phyloP scores from a whole-genome alignment of 1,139 yeast genomes.

The Lodderomyces pseudojiufengensis region DNA sequence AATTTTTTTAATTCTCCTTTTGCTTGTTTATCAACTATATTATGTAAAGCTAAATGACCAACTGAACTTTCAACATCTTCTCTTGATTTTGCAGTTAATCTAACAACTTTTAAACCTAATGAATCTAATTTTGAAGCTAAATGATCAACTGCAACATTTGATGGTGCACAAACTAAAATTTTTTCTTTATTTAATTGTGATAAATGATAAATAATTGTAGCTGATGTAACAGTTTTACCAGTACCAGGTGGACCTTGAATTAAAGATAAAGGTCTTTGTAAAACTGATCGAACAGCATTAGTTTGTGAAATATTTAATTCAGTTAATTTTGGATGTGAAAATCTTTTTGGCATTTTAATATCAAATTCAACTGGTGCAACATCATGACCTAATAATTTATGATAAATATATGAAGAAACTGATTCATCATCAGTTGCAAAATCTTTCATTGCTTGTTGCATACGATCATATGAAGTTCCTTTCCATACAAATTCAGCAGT shows the following conservation, averaged over 20 bases:
- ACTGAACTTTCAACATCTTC: constrained; percentile 76
- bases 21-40: constrained; percentile 42
- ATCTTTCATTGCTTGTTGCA: constrained; percentile 70
- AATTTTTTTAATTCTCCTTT: constrained; percentile 58
- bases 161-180: constrained; percentile 89
- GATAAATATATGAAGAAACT: constrained; percentile 74
- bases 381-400: constrained; percentile 79
- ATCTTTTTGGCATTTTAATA: constrained; percentile 53
- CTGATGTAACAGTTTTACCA: constrained; percentile 93
- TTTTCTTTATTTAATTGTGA: constrained; percentile 52
- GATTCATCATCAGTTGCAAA: constrained; percentile 74
- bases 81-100: constrained; percentile 72
- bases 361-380: constrained; percentile 63
- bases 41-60: constrained; percentile 51
- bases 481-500: constrained; percentile 91
- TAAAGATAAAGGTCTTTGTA: constrained; percentile 72
- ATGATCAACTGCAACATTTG: constrained; percentile 94
- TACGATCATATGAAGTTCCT: constrained; percentile 76
- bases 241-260: constrained; percentile 99
- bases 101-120: constrained; percentile 71
- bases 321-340: constrained; percentile 66
- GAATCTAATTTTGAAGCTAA: constrained; percentile 66
- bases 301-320: constrained; percentile 74
- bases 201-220: constrained; percentile 80
- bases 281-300: constrained; percentile 69